phyloP scores from a whole-genome alignment of 306 rosid species.

The Dicorynia guianensis region DNA sequence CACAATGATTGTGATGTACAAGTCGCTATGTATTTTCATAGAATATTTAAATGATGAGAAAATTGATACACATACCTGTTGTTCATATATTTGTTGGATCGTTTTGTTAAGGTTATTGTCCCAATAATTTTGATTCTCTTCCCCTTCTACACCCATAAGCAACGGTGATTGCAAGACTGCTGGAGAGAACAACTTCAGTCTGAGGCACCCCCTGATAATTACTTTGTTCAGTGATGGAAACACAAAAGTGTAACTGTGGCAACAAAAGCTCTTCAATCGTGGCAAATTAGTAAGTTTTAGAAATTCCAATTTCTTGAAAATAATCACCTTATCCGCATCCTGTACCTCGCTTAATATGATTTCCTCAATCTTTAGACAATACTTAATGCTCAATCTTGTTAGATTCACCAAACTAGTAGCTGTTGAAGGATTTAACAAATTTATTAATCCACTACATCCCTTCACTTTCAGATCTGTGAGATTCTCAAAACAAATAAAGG shows the following conservation, averaged over 20 bases:
- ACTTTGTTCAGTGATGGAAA: background rate
- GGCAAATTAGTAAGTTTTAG: rapidly evolving
- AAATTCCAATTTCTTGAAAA: background rate
- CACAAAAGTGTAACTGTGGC: background rate
- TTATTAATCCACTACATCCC: rapidly evolving
- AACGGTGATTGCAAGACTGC: background rate
- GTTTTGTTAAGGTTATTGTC: background rate
- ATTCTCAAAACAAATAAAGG: background rate
- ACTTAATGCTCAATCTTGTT: background rate
- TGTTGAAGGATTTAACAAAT: background rate
- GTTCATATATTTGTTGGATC: background rate
- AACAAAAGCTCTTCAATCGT: background rate
- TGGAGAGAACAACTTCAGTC: background rate
- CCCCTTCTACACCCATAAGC: background rate
- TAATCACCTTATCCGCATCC: background rate
- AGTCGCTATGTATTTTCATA: background rate
- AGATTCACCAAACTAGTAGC: background rate
- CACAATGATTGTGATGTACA: too few relatives aligned
- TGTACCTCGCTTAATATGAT: background rate
- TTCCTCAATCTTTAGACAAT: background rate
- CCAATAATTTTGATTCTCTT: background rate
- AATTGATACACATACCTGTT: background rate
- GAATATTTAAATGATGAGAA: too few relatives aligned
- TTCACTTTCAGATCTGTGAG: background rate
- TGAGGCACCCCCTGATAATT: background rate